These are phyloP conservation scores for Lodderomyces jiufengensis DNA, from an alignment of 1,139 yeast genomes.

Conservation along the genomic window DNA sequence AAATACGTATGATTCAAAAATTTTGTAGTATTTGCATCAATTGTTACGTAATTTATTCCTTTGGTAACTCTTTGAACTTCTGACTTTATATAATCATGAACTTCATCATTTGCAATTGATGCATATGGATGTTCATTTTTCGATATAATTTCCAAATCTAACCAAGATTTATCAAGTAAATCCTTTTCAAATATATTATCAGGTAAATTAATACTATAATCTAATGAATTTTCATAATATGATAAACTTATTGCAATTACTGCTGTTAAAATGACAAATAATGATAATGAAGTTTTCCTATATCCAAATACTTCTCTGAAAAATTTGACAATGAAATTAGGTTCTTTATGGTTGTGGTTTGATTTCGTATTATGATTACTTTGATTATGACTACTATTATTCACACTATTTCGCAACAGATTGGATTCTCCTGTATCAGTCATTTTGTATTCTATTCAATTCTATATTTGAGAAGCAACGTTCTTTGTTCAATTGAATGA, in stretches of 20 bases:
- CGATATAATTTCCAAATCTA: slow-evolving; percentile 66
- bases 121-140: slow-evolving; percentile 70
- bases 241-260: slow-evolving; percentile 30
- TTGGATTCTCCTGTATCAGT: slow-evolving; percentile 1
- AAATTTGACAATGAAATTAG: slow-evolving; percentile 27
- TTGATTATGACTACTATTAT: background rate
- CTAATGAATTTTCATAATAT: slow-evolving; percentile 31
- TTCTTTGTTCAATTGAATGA: too few relatives aligned
- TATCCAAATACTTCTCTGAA: slow-evolving; percentile 49
- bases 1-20: slow-evolving; percentile 28
- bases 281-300: slow-evolving; percentile 56
- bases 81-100: slow-evolving; percentile 61
- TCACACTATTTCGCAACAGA: background rate
- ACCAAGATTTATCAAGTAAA: slow-evolving; percentile 55
- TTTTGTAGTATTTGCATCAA: slow-evolving; percentile 46
- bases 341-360: slow-evolving; percentile 6
- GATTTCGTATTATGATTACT: background rate
- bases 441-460: slow-evolving; percentile 2
- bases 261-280: slow-evolving; percentile 44
- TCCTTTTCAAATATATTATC: slow-evolving; percentile 28
- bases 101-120: slow-evolving; percentile 70
- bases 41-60: slow-evolving; percentile 37
- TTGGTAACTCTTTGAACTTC: slow-evolving; percentile 36
- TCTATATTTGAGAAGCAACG: too few relatives aligned
- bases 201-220: slow-evolving; percentile 42